Evolutionary conservation across 73 alveolate genomes (phyloP).

Genomic region (Tetrahymena borealis): DNA sequence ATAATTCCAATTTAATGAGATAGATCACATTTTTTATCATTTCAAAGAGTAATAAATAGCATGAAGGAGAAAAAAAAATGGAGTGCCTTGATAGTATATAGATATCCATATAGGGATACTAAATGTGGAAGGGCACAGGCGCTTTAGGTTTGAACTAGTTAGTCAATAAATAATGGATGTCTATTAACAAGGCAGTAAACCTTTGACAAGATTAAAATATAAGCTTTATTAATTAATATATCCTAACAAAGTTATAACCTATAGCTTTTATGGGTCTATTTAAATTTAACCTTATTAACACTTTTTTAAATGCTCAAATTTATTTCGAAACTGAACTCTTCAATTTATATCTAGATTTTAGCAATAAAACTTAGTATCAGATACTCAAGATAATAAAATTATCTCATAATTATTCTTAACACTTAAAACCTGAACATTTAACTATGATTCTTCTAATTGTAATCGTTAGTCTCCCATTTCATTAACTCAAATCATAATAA

Average conservation of each 20-base stretch:
- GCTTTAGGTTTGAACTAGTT: constrained; percentile 1
- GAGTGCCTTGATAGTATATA: background rate
- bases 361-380: no score
- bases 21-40: no score
- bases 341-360: no score
- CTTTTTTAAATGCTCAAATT: no score
- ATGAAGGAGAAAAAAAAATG: background rate
- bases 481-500: no score
- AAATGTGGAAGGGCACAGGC: background rate
- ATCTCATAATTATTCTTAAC: no score
- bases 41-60: no score
- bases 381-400: no score
- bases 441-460: no score
- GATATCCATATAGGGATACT: background rate
- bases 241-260: background rate
- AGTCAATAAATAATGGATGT: background rate
- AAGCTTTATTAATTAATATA: background rate
- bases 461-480: no score
- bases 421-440: no score
- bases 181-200: background rate
- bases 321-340: background rate
- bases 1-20: no score
- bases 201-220: background rate
- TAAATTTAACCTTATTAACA: background rate
- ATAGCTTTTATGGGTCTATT: background rate